These are phyloP conservation scores for Ophiostoma montium DNA, from an alignment of 2,329 filamentous ascomycete species.

Conservation along the genomic window DNA sequence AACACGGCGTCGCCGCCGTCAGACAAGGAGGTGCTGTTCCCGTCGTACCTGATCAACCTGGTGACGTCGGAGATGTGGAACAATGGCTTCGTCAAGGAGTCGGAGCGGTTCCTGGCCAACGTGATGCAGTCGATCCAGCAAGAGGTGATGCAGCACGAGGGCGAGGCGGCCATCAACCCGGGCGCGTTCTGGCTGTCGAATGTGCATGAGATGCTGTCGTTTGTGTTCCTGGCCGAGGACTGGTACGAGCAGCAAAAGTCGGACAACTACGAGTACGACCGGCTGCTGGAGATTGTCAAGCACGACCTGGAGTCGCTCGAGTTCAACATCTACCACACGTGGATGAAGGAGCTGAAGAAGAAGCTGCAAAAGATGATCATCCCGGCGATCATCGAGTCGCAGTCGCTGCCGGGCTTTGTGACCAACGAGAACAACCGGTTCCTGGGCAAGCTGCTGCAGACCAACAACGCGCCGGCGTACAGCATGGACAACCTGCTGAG, in stretches of 20 bases:
- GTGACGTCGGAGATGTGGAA: slow-evolving; percentile 99
- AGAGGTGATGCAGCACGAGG: slow-evolving; percentile 98
- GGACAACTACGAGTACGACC: slow-evolving; percentile 98
- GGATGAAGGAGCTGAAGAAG: slow-evolving; percentile 99
- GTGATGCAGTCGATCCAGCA: slow-evolving; percentile 99
- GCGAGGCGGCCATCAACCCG: slow-evolving; percentile 91
- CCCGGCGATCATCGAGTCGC: slow-evolving; percentile 95
- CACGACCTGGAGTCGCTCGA: slow-evolving; percentile 95
- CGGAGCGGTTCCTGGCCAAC: slow-evolving; percentile 94
- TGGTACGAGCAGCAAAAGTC: slow-evolving; percentile 99
- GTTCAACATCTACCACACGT: slow-evolving; percentile 99
- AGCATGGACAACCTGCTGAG: slow-evolving; percentile 99
- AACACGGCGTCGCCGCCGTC: slow-evolving; percentile 78
- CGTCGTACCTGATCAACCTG: slow-evolving; percentile 95
- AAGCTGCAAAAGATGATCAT: slow-evolving; percentile 99
- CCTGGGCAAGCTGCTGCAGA: slow-evolving; percentile 87
- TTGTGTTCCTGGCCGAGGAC: slow-evolving; percentile 96
- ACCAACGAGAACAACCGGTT: slow-evolving; percentile 98
- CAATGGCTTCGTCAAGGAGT: slow-evolving; percentile 98
- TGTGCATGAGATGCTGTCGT: slow-evolving; percentile 98
- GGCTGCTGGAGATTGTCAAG: slow-evolving; percentile 95
- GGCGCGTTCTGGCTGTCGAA: slow-evolving; percentile 98
- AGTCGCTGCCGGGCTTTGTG: slow-evolving; percentile 94
- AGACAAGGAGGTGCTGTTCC: slow-evolving; percentile 97
- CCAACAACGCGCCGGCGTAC: slow-evolving; percentile 83